These are phyloP conservation scores for Warburgia ugandensis DNA, from an alignment of 164 flowering plant genomes.

Conservation along the genomic window DNA sequence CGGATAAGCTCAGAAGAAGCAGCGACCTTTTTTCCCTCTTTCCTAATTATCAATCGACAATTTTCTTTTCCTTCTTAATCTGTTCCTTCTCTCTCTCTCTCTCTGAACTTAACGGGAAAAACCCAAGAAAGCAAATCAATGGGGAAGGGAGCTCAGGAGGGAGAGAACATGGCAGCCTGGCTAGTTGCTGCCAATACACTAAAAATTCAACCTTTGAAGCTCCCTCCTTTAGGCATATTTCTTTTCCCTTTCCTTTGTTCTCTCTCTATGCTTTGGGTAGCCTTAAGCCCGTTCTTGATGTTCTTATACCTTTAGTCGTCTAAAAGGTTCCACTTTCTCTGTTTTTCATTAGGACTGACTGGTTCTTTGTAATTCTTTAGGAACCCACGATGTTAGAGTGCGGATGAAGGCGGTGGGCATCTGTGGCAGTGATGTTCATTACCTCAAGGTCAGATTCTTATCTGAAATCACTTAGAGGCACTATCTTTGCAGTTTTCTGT, in stretches of 20 bases:
- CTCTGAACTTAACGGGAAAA: background rate
- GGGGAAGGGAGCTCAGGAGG: slow-evolving; percentile 52
- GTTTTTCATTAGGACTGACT: too few species aligned
- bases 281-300: background rate
- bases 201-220: slow-evolving; percentile 81
- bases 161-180: slow-evolving; percentile 96
- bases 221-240: slow-evolving; percentile 68
- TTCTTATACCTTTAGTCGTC: background rate
- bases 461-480: background rate
- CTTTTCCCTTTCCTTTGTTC: background rate
- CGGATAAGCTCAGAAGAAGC: too few species aligned
- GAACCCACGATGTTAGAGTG: slow-evolving; percentile 76
- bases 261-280: slow-evolving; percentile 4
- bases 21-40: too few species aligned
- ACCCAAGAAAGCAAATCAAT: background rate
- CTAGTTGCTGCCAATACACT: slow-evolving; percentile 65
- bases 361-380: slow-evolving; percentile 21
- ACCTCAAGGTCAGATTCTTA: slow-evolving; percentile 51
- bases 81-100: background rate
- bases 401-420: slow-evolving; percentile 96
- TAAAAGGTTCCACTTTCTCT: background rate
- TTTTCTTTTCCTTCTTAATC: too few species aligned
- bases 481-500: background rate
- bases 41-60: too few species aligned
- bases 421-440: slow-evolving; percentile 98